phyloP scores from a whole-genome alignment of 2,329 filamentous ascomycete genomes.

The Paracoccidioides lutzii region DNA sequence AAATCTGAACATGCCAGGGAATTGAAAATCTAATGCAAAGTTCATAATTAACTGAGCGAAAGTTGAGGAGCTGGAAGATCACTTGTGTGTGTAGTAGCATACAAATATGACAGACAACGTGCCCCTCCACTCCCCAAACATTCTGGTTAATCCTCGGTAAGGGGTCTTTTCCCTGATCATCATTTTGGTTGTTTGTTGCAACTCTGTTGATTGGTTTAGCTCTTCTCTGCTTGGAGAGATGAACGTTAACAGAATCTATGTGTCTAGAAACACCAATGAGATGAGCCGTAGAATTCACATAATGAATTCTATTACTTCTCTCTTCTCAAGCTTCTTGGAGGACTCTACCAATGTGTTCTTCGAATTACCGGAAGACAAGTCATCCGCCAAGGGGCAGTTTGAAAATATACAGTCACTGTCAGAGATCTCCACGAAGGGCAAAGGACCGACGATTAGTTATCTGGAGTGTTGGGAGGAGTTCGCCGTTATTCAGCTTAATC shows the following conservation, averaged over 20 bases:
- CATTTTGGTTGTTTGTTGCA: neutral
- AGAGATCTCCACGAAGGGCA: neutral
- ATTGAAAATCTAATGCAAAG: neutral
- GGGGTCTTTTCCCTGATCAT: neutral
- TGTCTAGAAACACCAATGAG: too few species aligned
- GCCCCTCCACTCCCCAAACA: neutral
- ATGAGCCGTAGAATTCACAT: too few species aligned
- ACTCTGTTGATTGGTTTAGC: neutral
- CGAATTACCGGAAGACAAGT: slow-evolving; percentile 15
- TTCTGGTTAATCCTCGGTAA: neutral
- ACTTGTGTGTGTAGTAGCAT: too few species aligned
- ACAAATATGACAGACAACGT: neutral
- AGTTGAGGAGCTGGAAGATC: neutral
- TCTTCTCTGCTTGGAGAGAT: neutral
- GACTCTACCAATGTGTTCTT: slow-evolving; percentile 19
- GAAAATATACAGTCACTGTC: neutral
- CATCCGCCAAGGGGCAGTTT: neutral
- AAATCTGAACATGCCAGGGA: neutral
- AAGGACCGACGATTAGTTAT: neutral
- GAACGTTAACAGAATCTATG: too few species aligned
- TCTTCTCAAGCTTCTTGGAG: too few species aligned
- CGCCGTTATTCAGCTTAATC: neutral
- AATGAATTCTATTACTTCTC: too few species aligned
- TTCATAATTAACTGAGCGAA: neutral
- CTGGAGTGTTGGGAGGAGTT: neutral